Base-by-base conservation (phyloP, 2,329 filamentous ascomycete genomes). In the Ceratocystis papillata region DNA sequence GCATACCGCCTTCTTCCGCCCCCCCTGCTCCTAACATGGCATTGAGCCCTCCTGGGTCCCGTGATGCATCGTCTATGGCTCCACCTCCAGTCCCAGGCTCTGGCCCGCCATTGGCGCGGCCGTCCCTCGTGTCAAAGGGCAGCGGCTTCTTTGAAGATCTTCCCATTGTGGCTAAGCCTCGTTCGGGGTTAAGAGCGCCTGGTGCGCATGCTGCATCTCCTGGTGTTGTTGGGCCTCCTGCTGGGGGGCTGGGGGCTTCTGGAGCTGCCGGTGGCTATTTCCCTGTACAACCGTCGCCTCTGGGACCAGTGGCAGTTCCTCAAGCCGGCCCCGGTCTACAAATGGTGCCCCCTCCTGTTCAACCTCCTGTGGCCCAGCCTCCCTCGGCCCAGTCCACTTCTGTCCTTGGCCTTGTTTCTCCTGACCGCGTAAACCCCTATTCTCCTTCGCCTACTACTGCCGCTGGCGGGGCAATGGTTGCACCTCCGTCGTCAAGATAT, bases 111-210 rank as follows among this genome's bases (percentile, higher is more conserved):
- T 70, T 75, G 60, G 69, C 75, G 67, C 72, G 74, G 66, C 63
- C 76, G 71, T 68, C 75, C 69, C 37, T 65, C 5, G 74, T 73
- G 7, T 73, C 73, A 41, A 80, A 82, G 68, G 75, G 79, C n/a
- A 67, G 59, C 46, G 84, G 81, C 70, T 93, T 93, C 73, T 93
- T 91, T 70, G 89, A 92, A 74, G 89, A 93, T 65, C 78, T 93
- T 25, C 89, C 89, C 0, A 74, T 87, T 63, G 75, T 80, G 1
- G 75, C 82, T 3, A 86, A 80, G 72, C 81, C 84, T n/a, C 82
- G 86, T 30, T 82, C 84, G 20, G 79, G 80, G 28, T 82, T 83
- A 1, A 79, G 84, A 65, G 81, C 82, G 33, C 50, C 63, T 63
- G 80, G 78, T 70, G 75, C 74, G 30, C 72, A 77, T 44, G 73